Conservation (phyloP, 2,329 filamentous ascomycete genomes). For the Botrytis paeoniae region DNA sequence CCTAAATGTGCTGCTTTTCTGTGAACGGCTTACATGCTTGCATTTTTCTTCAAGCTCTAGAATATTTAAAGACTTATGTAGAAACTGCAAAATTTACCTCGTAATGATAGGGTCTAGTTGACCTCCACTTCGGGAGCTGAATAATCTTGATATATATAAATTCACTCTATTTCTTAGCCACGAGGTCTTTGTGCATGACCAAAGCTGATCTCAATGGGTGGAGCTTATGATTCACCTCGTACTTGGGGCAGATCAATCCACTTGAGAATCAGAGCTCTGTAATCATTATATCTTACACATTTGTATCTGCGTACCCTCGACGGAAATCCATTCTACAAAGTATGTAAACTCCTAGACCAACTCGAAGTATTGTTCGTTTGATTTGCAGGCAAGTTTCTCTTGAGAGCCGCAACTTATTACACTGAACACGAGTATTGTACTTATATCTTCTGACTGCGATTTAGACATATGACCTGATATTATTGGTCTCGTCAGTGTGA, state of each 20-base stretch:
- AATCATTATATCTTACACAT: too few relatives aligned
- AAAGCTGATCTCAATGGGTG: not conserved
- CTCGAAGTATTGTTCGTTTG: not conserved
- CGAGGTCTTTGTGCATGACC: not conserved
- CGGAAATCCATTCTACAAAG: not conserved
- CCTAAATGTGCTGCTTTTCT: not conserved
- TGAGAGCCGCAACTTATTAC: not conserved
- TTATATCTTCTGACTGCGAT: not conserved
- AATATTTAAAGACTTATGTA: not conserved
- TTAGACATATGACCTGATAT: not conserved
- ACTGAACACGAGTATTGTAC: not conserved
- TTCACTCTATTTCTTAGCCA: not conserved
- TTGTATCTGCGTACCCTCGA: too few relatives aligned
- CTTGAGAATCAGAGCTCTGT: too few relatives aligned
- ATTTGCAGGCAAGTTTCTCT: not conserved
- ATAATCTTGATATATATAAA: not conserved
- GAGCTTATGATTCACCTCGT: too few relatives aligned
- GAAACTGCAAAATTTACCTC: not conserved
- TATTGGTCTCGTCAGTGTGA: not conserved
- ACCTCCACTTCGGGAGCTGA: too few relatives aligned
- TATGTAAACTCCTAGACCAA: not conserved
- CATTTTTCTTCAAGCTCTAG: not conserved
- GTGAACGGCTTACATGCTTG: not conserved
- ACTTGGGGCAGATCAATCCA: not conserved
- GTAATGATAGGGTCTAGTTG: not conserved